Percentiles rank a stretch among this genome's conserved stretches.
Conservation (phyloP, 495 filamentous ascomycete species). For the Tetracladium setigerum region DNA sequence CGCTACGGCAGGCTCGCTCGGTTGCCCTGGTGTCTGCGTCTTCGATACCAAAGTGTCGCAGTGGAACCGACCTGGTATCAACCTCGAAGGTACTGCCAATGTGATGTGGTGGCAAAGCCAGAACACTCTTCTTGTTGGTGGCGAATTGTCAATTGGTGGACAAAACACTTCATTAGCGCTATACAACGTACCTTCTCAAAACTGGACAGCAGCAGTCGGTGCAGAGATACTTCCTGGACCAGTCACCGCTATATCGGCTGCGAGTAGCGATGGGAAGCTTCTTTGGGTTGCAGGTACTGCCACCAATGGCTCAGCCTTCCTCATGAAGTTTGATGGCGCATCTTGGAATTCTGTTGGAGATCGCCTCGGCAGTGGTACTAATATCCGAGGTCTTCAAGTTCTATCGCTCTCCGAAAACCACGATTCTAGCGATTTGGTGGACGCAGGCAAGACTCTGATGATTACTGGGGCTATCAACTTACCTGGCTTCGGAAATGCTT, state of each 20-base stretch:
- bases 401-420: conserved; percentile 63
- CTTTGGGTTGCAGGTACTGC: conserved; percentile 74
- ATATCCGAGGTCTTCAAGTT: conserved; percentile 73
- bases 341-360: conserved; percentile 46
- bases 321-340: conserved; percentile 65
- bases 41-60: conserved; percentile 58
- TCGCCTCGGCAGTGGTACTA: conserved; percentile 52
- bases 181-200: conserved; percentile 57
- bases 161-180: conserved; percentile 55
- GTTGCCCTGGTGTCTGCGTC: conserved; percentile 73
- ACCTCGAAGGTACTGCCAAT: conserved; percentile 59
- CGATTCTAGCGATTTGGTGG: conserved; percentile 51
- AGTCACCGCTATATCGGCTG: conserved; percentile 68
- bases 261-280: conserved; percentile 52
- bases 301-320: conserved; percentile 60
- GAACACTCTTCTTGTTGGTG: conserved; percentile 64
- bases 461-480: conserved; percentile 73
- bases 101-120: conserved; percentile 67
- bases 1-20: conserved; percentile 69
- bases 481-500: conserved; percentile 70
- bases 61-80: conserved; percentile 71
- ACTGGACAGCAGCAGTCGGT: conserved; percentile 59
- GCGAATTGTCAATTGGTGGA: conserved; percentile 61
- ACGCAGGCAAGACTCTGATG: conserved; percentile 62
- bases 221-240: conserved; percentile 66